Evolutionary conservation across 345 rosid genomes (phyloP).

Genomic region (Noccaea caerulescens): DNA sequence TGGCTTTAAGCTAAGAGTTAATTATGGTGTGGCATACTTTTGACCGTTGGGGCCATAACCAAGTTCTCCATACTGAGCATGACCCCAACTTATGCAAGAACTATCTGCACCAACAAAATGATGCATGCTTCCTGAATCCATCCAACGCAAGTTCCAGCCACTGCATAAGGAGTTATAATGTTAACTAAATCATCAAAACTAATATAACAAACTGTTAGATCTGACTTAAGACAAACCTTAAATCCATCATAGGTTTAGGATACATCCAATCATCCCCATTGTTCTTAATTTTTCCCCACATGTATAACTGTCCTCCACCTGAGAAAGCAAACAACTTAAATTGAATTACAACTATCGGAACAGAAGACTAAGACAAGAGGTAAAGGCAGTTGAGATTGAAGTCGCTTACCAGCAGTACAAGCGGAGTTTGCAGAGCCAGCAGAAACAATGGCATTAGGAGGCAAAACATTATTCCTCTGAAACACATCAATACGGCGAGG

Average conservation of each 20-base stretch:
- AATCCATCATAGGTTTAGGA: slow-evolving; percentile 97
- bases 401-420: slow-evolving; percentile 88
- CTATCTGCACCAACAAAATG: slow-evolving; percentile 96
- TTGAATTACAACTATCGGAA: neutral
- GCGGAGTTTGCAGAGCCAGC: slow-evolving; percentile 86
- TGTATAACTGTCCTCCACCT: slow-evolving; percentile 98
- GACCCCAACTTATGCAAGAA: slow-evolving; percentile 99
- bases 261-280: slow-evolving; percentile 99
- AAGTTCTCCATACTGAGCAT: slow-evolving; percentile 88
- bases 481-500: slow-evolving; percentile 93
- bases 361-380: slow-evolving; percentile 7
- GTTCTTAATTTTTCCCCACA: slow-evolving; percentile 98
- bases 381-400: slow-evolving; percentile 3
- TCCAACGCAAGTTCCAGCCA: slow-evolving; percentile 98
- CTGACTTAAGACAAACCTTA: slow-evolving; percentile 62
- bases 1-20: neutral
- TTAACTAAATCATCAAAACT: slow-evolving; percentile 12
- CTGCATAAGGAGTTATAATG: slow-evolving; percentile 44
- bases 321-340: slow-evolving; percentile 9
- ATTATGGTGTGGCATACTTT: slow-evolving; percentile 56
- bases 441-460: slow-evolving; percentile 76
- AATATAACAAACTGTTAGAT: neutral
- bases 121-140: slow-evolving; percentile 98
- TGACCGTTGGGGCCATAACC: slow-evolving; percentile 96
- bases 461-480: slow-evolving; percentile 72